Evolutionary conservation across 306 rosid species (phyloP).

Genomic region (Oxytropis ochrocephala): DNA sequence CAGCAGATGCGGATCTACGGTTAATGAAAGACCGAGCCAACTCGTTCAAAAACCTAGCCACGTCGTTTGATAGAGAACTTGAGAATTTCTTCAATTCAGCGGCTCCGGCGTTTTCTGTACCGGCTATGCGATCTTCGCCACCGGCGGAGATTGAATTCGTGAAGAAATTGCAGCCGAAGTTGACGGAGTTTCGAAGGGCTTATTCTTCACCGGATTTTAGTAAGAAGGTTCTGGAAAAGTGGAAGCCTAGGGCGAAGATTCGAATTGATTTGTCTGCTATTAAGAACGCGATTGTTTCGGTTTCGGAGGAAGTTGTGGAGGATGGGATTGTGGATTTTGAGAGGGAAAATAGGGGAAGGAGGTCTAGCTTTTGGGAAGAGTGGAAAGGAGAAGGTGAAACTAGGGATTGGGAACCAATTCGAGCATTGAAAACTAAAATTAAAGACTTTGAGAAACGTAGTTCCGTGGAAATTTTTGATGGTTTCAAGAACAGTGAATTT

Average conservation of each 20-base stretch:
- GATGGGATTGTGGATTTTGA: constrained; percentile 41
- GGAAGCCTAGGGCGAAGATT: constrained; percentile 73
- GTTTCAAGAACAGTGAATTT: constrained; percentile 75
- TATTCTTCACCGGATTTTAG: constrained; percentile 92
- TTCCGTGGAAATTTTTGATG: constrained; percentile 54
- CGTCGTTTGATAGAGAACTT: constrained; percentile 84
- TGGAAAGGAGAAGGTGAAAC: constrained; percentile 55
- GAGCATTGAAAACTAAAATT: constrained; percentile 68
- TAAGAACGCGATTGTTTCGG: constrained; percentile 68
- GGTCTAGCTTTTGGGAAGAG: constrained; percentile 69
- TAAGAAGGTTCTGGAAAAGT: constrained; percentile 85
- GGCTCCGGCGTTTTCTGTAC: constrained; percentile 47
- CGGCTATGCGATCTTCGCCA: constrained; percentile 55
- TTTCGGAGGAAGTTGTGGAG: constrained; percentile 49
- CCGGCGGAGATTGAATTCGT: constrained; percentile 90
- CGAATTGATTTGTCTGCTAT: constrained; percentile 85
- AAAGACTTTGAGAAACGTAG: constrained; percentile 80
- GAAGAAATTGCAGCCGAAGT: constrained; percentile 74
- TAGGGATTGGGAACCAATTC: constrained; percentile 90
- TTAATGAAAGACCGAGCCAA: constrained; percentile 85
- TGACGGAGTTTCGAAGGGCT: constrained; percentile 65
- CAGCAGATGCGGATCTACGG: constrained; percentile 92
- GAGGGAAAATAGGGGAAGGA: constrained; percentile 45
- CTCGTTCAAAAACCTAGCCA: constrained; percentile 79
- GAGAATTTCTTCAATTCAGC: constrained; percentile 77